phyloP scores from a whole-genome alignment of 768 basidiomycete genomes.

The Phallus indusiatus region DNA sequence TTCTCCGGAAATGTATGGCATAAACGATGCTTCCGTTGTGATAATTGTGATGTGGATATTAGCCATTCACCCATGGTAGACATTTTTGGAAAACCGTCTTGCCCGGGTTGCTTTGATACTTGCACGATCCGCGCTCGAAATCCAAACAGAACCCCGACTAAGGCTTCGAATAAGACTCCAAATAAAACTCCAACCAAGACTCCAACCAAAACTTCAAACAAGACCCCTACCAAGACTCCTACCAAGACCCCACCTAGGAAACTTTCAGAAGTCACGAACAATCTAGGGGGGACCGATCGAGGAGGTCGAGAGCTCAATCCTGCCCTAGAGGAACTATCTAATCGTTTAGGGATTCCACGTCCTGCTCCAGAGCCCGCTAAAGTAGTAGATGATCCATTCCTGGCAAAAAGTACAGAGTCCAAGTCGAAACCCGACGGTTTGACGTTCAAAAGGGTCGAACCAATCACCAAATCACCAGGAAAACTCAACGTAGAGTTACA shows the following conservation, averaged over 20 bases:
- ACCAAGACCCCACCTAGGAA: conserved; percentile 17
- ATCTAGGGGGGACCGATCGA: conserved; percentile 36
- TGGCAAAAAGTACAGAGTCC: background rate
- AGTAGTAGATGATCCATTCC: background rate
- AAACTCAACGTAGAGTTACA: conserved; percentile 17
- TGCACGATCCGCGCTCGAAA: conserved; percentile 33
- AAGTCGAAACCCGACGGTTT: background rate
- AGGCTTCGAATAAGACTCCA: conserved; percentile 21
- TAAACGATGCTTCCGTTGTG: conserved; percentile 70
- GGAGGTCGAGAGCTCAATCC: conserved; percentile 47
- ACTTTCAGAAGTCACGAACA: conserved; percentile 16
- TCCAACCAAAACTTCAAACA: conserved; percentile 14
- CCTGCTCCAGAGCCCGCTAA: background rate
- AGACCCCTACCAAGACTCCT: conserved; percentile 16
- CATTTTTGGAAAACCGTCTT: conserved; percentile 71
- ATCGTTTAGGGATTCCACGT: conserved; percentile 40
- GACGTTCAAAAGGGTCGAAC: background rate
- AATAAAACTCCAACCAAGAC: conserved; percentile 11
- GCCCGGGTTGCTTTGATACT: conserved; percentile 70
- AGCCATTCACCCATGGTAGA: conserved; percentile 74
- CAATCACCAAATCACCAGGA: conserved; percentile 22
- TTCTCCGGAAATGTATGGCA: conserved; percentile 69
- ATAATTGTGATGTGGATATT: conserved; percentile 62
- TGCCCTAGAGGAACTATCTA: conserved; percentile 54
- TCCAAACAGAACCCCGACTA: conserved; percentile 18